A percentile compares a stretch with the other conserved stretches of the same genome.
These are phyloP conservation scores for Metschnikowia lachancei DNA, from an alignment of 805 yeast species.

Conservation along the genomic window DNA sequence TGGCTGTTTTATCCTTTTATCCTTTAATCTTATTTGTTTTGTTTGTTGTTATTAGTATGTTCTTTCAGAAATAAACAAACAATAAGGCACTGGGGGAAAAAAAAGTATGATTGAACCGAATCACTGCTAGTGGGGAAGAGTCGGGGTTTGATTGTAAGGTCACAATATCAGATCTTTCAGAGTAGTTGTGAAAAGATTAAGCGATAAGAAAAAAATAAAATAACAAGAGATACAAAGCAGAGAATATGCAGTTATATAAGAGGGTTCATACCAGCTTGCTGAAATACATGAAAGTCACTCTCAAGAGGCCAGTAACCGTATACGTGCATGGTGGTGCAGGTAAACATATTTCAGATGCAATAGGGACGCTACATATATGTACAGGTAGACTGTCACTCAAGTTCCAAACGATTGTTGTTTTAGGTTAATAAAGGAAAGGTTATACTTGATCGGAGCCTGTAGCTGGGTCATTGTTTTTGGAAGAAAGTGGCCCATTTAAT, in stretches of 20 bases:
- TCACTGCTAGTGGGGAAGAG: not conserved
- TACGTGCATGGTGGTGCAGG: constrained; percentile 11
- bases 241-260: constrained; percentile 10
- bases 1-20: too few species aligned
- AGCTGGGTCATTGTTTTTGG: not conserved
- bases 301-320: constrained; percentile 4
- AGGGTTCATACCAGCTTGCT: constrained; percentile 6
- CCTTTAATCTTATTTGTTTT: too few species aligned
- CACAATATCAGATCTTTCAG: not conserved
- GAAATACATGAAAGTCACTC: constrained; percentile 5
- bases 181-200: not conserved
- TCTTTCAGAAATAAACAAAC: too few species aligned
- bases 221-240: not conserved
- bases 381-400: not conserved
- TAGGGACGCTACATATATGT: constrained; percentile 4
- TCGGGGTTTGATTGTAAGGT: not conserved
- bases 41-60: too few species aligned
- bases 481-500: too few species aligned
- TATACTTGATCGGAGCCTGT: not conserved
- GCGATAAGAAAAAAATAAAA: constrained; percentile 1
- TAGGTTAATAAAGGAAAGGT: not conserved
- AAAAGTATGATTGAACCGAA: too few species aligned
- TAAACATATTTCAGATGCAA: constrained; percentile 12
- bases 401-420: not conserved
- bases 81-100: too few species aligned